Conservation (phyloP, 352 stramenopile species). For the Phytopythium montanum region DNA sequence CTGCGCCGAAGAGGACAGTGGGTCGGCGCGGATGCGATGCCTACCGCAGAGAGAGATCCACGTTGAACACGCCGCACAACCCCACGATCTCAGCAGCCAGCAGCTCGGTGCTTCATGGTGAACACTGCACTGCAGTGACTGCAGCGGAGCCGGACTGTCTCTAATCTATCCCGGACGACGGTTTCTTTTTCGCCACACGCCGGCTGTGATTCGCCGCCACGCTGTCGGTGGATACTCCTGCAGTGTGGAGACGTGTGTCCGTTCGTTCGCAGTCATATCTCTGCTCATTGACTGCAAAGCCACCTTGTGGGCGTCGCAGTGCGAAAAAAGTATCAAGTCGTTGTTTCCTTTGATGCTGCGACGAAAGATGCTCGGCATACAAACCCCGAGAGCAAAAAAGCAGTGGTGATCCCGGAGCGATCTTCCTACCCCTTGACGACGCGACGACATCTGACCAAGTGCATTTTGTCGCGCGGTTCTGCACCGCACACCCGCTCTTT, state of each 20-base stretch:
- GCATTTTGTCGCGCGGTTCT: not conserved
- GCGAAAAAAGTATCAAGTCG: constrained; percentile 1
- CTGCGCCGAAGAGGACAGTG: not conserved
- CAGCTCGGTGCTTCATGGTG: too few relatives aligned
- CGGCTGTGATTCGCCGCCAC: not conserved
- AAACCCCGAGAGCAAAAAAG: not conserved
- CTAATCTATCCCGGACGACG: not conserved
- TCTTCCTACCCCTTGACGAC: constrained; percentile 10
- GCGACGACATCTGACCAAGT: not conserved
- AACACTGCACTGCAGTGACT: too few relatives aligned
- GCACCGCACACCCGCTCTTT: not conserved
- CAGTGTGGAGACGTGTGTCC: not conserved
- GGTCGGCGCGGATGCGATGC: not conserved
- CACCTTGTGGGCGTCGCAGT: too few relatives aligned
- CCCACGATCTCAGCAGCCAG: not conserved
- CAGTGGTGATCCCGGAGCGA: constrained; percentile 4
- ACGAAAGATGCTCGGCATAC: not conserved
- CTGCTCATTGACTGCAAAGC: too few relatives aligned
- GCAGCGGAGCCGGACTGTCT: constrained; percentile 6
- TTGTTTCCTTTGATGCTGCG: not conserved
- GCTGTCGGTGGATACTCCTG: not conserved
- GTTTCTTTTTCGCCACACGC: constrained; percentile 5
- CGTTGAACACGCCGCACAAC: not conserved
- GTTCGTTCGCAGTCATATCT: too few relatives aligned
- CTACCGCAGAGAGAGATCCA: too few relatives aligned